Base-by-base conservation (phyloP, 306 rosid species). In the Castanea crenata region DNA sequence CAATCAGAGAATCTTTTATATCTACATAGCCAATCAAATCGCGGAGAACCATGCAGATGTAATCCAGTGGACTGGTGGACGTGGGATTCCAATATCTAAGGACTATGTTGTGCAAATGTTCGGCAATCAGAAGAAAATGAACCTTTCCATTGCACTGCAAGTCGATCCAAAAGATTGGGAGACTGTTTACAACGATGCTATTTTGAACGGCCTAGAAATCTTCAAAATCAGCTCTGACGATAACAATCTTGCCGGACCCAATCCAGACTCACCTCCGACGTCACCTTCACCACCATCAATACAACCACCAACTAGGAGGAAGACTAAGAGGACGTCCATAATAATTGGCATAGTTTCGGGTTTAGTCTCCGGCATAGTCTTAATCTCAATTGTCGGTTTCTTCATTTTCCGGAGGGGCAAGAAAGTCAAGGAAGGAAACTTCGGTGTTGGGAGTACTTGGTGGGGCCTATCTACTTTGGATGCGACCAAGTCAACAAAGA, bases 181-280 rank as follows among this genome's bases (percentile, higher is more conserved):
- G 3, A 74, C 79, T 14, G 0, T 0, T 0, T 78, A 1, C 69
- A 15, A 3, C 0, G 79, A 88, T n/a, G 83, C 83, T 0, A 38
- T 88, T 56, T 68, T 90, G 67, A 90, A 85, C 35, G 94, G 94
- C 0, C 46, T 87, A 0, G 94, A 91, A 70, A 83, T 91, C 1
- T 87, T 91, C 86, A 91, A 88, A 65, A 38, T 88, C 10, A 88
- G 76, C 4, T 44, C 80, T 11, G 0, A 3, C 0, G 13, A 0
- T 0, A 54, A 75, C 1, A 88, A 44, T 31, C 91, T 91, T 0
- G 92, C 75, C 2, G 88, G 91, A 6, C 54, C 69, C 0, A 88
- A 78, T 19, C 91, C 92, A 0, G 88, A 86, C 12, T 74, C 81
- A 32, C 5, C 14, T 55, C 79, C 58, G n/a, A 0, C 29, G 19